phyloP scores from a whole-genome alignment of 179 eudicot species.

The Pouteria campechiana region DNA sequence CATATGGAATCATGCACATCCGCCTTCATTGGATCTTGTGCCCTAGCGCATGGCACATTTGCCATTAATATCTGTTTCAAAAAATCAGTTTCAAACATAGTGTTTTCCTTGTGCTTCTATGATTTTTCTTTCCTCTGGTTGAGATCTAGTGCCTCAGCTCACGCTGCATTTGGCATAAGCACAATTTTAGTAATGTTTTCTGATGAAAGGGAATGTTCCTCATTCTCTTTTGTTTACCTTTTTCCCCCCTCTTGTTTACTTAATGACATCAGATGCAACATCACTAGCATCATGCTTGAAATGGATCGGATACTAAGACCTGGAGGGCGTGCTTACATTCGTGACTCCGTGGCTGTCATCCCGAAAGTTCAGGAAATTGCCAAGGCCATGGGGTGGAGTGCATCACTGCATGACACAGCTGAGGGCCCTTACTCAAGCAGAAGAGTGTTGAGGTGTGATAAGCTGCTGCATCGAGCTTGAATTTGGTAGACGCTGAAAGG shows the following conservation, averaged over 20 bases:
- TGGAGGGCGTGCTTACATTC: slow-evolving; percentile 42
- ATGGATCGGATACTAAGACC: slow-evolving; percentile 69
- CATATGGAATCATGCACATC: too few relatives aligned
- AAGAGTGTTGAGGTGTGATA: slow-evolving; percentile 49
- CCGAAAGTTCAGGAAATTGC: slow-evolving; percentile 40
- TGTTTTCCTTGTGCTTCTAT: too few relatives aligned
- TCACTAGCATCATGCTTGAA: slow-evolving; percentile 54
- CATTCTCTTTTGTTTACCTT: neutral
- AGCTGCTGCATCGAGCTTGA: slow-evolving; percentile 18
- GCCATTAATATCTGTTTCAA: too few relatives aligned
- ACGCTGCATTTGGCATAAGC: too few relatives aligned
- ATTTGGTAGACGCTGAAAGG: too few relatives aligned
- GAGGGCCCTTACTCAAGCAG: slow-evolving; percentile 64
- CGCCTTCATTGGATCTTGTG: too few relatives aligned
- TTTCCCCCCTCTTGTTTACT: too few relatives aligned
- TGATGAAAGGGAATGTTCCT: neutral
- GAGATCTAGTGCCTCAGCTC: too few relatives aligned
- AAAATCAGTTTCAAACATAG: too few relatives aligned
- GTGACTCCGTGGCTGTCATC: slow-evolving; percentile 34
- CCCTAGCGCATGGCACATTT: too few relatives aligned
- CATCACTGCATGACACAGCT: slow-evolving; percentile 31
- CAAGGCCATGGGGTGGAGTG: slow-evolving; percentile 43
- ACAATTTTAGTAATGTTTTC: too few relatives aligned
- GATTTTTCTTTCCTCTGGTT: too few relatives aligned
- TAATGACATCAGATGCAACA: slow-evolving; percentile 51